Percentiles rank a stretch among this genome's conserved stretches.
Evolutionary conservation across 148 eudicot genomes (phyloP).

Genomic region (Arctostaphylos glauca): DNA sequence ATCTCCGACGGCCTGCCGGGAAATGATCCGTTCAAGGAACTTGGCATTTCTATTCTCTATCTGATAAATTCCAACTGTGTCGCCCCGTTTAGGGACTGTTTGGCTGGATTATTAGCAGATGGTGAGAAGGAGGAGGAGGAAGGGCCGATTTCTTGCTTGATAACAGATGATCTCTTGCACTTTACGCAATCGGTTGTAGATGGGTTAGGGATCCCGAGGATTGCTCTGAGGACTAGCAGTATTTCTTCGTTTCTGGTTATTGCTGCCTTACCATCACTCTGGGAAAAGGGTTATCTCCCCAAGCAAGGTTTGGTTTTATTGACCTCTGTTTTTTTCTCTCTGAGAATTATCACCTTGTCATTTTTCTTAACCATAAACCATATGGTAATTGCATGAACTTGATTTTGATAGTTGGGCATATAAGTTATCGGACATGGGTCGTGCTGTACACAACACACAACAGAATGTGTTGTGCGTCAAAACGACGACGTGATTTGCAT

Average conservation of each 20-base stretch:
- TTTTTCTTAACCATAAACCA: not conserved
- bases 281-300: slow-evolving; percentile 42
- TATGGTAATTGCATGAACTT: no score
- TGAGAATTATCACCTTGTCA: slow-evolving; percentile 26
- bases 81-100: slow-evolving; percentile 30
- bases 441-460: no score
- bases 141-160: slow-evolving; percentile 41
- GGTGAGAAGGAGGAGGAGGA: not conserved
- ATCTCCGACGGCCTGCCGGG: slow-evolving; percentile 37
- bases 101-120: slow-evolving; percentile 18
- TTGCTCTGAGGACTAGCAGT: slow-evolving; percentile 54
- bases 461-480: no score
- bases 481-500: no score
- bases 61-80: slow-evolving; percentile 33
- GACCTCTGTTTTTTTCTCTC: slow-evolving; percentile 39
- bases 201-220: slow-evolving; percentile 41
- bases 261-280: slow-evolving; percentile 27
- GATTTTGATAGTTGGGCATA: no score
- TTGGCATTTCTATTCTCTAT: slow-evolving; percentile 23
- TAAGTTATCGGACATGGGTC: no score
- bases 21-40: not conserved
- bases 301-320: slow-evolving; percentile 33
- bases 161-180: slow-evolving; percentile 47
- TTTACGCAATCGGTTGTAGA: slow-evolving; percentile 40
- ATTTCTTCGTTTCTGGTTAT: slow-evolving; percentile 36